These are phyloP conservation scores for Trametes meyenii DNA, from an alignment of 768 basidiomycete species.

Conservation along the genomic window DNA sequence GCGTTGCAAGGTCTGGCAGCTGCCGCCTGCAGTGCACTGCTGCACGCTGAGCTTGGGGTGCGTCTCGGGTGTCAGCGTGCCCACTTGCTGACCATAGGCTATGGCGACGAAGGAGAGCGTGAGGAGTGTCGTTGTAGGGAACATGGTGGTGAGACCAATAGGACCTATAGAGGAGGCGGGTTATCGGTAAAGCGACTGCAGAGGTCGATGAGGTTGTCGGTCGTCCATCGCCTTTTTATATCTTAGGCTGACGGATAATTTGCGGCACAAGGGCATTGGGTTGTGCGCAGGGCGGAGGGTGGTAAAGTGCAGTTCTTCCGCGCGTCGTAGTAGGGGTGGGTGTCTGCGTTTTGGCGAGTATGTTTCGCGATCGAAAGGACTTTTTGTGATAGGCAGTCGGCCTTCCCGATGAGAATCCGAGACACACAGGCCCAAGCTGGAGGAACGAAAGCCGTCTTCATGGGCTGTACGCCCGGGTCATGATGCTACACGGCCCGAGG, in stretches of 20 bases:
- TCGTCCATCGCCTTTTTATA: slow-evolving; percentile 5
- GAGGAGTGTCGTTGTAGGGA: slow-evolving; percentile 34
- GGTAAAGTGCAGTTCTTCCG: slow-evolving; percentile 4
- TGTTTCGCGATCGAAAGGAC: no score
- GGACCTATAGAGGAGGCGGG: no score
- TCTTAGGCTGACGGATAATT: slow-evolving; percentile 6
- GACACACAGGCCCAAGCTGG: neutral
- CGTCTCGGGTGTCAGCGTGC: slow-evolving; percentile 49
- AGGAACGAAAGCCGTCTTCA: neutral
- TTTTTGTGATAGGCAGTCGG: no score
- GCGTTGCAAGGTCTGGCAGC: slow-evolving; percentile 40
- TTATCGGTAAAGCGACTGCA: slow-evolving; percentile 17
- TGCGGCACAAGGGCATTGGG: slow-evolving; percentile 1
- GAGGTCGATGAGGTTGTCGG: slow-evolving; percentile 21
- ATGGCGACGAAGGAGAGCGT: slow-evolving; percentile 39
- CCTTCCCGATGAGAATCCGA: slow-evolving; percentile 15
- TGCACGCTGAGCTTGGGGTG: slow-evolving; percentile 52
- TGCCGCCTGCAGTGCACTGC: slow-evolving; percentile 48
- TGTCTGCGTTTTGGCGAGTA: no score
- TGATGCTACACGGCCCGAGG: slow-evolving; percentile 9
- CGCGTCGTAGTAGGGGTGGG: neutral
- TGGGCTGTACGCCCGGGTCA: neutral
- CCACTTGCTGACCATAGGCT: slow-evolving; percentile 54
- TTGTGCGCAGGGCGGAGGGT: neutral
- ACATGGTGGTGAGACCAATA: slow-evolving; percentile 33